Conservation (phyloP, 768 basidiomycete species). For the Rhizopogon vesiculosus region DNA sequence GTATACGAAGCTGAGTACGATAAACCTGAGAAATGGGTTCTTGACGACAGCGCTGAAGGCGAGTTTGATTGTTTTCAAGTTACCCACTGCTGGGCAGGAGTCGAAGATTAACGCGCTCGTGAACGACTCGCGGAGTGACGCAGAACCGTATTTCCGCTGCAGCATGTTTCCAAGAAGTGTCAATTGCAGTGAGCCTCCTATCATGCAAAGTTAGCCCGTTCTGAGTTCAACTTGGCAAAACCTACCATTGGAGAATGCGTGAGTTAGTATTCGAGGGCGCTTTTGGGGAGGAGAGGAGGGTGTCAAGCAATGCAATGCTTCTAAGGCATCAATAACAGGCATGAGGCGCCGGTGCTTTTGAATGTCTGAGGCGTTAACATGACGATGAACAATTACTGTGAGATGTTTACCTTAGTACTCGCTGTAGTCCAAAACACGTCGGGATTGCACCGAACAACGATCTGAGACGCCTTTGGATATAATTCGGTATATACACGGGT, state of each 20-base stretch:
- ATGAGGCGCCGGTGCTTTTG: conserved; percentile 14
- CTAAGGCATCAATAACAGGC: conserved; percentile 18
- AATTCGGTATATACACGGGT: conserved; percentile 18
- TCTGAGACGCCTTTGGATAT: conserved; percentile 23
- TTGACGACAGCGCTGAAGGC: conserved; percentile 18
- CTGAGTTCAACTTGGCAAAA: neutral
- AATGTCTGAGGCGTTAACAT: neutral
- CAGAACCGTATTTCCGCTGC: conserved; percentile 12
- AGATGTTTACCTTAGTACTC: conserved; percentile 9
- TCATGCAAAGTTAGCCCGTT: neutral
- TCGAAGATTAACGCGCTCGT: conserved; percentile 17
- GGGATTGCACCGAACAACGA: conserved; percentile 18
- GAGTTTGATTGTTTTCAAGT: conserved; percentile 11
- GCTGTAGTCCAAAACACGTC: conserved; percentile 15
- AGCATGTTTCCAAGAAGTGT: conserved; percentile 13
- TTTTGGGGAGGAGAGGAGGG: neutral
- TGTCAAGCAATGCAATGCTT: conserved; percentile 19
- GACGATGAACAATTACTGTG: neutral
- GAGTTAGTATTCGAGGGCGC: conserved; percentile 19
- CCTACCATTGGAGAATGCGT: conserved; percentile 26
- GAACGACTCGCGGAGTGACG: neutral
- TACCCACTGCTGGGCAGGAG: conserved; percentile 13
- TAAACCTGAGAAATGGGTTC: conserved; percentile 14
- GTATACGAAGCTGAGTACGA: conserved; percentile 11
- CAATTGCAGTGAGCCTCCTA: conserved; percentile 21